Conservation (phyloP, 2,329 filamentous ascomycete genomes). For the Ophiocordyceps camponoti-floridani region DNA sequence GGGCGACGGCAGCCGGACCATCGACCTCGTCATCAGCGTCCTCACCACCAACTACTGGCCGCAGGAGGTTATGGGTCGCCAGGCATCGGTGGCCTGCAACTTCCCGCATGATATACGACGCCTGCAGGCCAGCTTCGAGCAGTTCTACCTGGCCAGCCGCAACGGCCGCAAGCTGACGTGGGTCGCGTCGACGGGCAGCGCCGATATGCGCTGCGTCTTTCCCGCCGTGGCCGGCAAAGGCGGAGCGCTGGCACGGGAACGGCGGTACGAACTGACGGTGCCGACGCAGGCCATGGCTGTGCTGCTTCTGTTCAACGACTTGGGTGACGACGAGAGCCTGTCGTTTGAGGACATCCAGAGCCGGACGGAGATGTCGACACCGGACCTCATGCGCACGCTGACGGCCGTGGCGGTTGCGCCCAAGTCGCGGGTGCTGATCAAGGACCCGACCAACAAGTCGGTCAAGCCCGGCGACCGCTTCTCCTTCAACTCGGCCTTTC, state of each 20-base stretch:
- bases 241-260: conserved; percentile 38
- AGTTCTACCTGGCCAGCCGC: conserved; percentile 74
- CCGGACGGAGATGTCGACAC: conserved; percentile 57
- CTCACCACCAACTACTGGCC: conserved; percentile 94
- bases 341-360: conserved; percentile 66
- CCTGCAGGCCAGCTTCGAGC: conserved; percentile 70
- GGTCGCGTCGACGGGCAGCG: conserved; percentile 54
- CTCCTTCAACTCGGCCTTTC: conserved; percentile 64
- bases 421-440: conserved; percentile 65
- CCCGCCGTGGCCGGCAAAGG: conserved; percentile 55
- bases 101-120: conserved; percentile 59
- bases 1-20: conserved; percentile 27
- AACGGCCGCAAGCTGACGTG: conserved; percentile 81
- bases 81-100: conserved; percentile 41
- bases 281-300: conserved; percentile 88
- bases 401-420: conserved; percentile 69
- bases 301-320: conserved; percentile 73
- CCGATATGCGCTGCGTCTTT: conserved; percentile 70
- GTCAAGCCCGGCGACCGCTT: conserved; percentile 65
- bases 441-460: conserved; percentile 63
- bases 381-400: conserved; percentile 60
- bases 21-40: conserved; percentile 71
- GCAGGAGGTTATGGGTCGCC: conserved; percentile 61
- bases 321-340: conserved; percentile 32
- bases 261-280: conserved; percentile 78